Base-by-base conservation (phyloP, 257 asterid species). In the Solanum medicagineum region DNA sequence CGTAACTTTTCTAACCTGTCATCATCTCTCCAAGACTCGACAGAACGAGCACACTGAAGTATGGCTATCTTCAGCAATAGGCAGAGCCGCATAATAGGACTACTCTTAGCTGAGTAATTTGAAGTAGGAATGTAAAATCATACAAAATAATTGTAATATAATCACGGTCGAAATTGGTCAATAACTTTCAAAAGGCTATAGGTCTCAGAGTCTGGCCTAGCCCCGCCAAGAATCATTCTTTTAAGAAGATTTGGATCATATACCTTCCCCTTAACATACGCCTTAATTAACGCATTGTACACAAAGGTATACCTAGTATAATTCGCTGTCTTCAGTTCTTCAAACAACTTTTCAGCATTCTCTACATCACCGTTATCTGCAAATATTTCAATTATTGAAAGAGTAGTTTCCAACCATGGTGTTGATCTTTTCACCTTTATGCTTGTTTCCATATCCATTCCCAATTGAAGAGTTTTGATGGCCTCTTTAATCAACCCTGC, bases 151-250 rank as follows among this genome's bases (percentile, higher is more conserved):
- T 51, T 77, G 47, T 16, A 77, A 77, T 77, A 53, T 51, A 26
- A 36, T 87, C 87, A 90, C 16, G 87, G 79, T 19, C 81, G 92
- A 74, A 90, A 90, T 87, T 93, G 95, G 88, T 96, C 98, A 26
- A 90, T 81, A 81, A 95, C 92, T 90, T 92, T 95, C 85, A 95
- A 84, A 79, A 94, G 86, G 86, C 98, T 94, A 87, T 95, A 96
- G 40, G 98, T 94, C 91, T 95, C 98, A 53, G 97, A 90, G 90
- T 96, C 99, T 1, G 98, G 99, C 89, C 93, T 91, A 63, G 95
- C 89, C 87, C 98, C 95, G 77, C 95, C 99, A 89, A 96, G 90
- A 87, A 96, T 94, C 98, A 95, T 94, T 90, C 99, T 93, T 65
- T 89, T 90, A 56, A 95, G 90, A 86, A 96, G 97, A 88, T 93